phyloP scores from a whole-genome alignment of 805 yeast genomes.

The Candida dajiaensis region DNA sequence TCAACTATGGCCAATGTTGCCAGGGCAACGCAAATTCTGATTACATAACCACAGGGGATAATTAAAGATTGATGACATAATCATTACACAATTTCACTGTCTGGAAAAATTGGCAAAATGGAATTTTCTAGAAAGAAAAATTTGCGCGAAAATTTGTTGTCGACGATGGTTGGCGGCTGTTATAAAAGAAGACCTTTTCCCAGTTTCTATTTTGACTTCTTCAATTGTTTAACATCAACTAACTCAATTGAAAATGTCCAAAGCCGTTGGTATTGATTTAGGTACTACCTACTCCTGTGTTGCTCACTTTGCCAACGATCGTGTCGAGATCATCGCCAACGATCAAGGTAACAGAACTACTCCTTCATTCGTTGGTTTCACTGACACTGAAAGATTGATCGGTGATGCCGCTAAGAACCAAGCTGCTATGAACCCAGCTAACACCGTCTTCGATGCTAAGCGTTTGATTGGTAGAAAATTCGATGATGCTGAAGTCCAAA shows the following conservation, averaged over 20 bases:
- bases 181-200: not conserved
- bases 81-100: not conserved
- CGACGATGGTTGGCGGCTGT: not conserved
- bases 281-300: slow-evolving; percentile 95
- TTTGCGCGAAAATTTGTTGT: not conserved
- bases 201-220: not conserved
- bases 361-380: slow-evolving; percentile 93
- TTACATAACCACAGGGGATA: not conserved
- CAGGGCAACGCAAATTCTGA: not conserved
- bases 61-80: not conserved
- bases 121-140: not conserved
- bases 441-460: slow-evolving; percentile 89
- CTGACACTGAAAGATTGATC: slow-evolving; percentile 62
- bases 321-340: slow-evolving; percentile 93
- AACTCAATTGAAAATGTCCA: slow-evolving; percentile 8
- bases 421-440: slow-evolving; percentile 87
- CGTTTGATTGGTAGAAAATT: slow-evolving; percentile 92
- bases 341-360: slow-evolving; percentile 99
- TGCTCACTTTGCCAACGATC: slow-evolving; percentile 86
- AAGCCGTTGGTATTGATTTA: slow-evolving; percentile 54
- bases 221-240: not conserved
- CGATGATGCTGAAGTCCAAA: slow-evolving; percentile 68
- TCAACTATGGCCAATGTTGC: too few species aligned
- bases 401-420: slow-evolving; percentile 74
- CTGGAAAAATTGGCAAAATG: not conserved